Percentiles rank a stretch among this genome's conserved stretches.
Evolutionary conservation across 495 filamentous ascomycete genomes (phyloP).

Genomic region (Penicillium desertorum): DNA sequence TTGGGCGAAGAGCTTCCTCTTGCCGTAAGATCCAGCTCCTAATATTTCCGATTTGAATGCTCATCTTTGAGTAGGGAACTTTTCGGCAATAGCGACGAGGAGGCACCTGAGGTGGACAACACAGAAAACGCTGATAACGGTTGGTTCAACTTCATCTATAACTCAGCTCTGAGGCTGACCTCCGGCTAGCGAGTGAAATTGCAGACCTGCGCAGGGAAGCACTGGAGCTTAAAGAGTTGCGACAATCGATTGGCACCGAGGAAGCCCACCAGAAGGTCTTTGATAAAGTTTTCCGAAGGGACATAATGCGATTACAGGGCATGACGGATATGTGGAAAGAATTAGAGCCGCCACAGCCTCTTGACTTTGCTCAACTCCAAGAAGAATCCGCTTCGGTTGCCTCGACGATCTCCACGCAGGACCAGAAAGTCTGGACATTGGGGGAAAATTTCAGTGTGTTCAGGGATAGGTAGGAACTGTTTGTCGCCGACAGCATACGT

Average conservation of each 20-base stretch:
- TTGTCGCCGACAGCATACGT: background rate
- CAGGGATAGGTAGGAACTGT: conserved; percentile 59
- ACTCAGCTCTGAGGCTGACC: conserved; percentile 22
- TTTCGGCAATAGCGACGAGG: conserved; percentile 88
- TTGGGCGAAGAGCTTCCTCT: conserved; percentile 97
- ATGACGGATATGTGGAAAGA: conserved; percentile 98
- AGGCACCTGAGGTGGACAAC: conserved; percentile 66
- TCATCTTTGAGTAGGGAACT: conserved; percentile 59
- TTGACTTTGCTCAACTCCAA: conserved; percentile 60
- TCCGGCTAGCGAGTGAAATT: conserved; percentile 68
- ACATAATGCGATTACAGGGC: conserved; percentile 77
- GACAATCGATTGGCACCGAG: conserved; percentile 75
- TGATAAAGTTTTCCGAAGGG: conserved; percentile 85
- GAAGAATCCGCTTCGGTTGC: conserved; percentile 52
- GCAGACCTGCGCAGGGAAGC: conserved; percentile 81
- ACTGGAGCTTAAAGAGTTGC: conserved; percentile 76
- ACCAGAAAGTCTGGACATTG: conserved; percentile 75
- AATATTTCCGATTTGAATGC: too few species aligned
- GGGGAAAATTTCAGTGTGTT: conserved; percentile 87
- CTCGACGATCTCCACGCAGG: conserved; percentile 57
- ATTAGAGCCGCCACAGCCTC: conserved; percentile 66
- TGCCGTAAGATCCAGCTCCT: conserved; percentile 56
- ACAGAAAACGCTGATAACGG: conserved; percentile 79
- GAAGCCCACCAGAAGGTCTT: conserved; percentile 83
- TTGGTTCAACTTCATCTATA: conserved; percentile 27